Evolutionary conservation across 768 basidiomycete species (phyloP).

Genomic region (Tylopilus plumbeoviolaceoides): DNA sequence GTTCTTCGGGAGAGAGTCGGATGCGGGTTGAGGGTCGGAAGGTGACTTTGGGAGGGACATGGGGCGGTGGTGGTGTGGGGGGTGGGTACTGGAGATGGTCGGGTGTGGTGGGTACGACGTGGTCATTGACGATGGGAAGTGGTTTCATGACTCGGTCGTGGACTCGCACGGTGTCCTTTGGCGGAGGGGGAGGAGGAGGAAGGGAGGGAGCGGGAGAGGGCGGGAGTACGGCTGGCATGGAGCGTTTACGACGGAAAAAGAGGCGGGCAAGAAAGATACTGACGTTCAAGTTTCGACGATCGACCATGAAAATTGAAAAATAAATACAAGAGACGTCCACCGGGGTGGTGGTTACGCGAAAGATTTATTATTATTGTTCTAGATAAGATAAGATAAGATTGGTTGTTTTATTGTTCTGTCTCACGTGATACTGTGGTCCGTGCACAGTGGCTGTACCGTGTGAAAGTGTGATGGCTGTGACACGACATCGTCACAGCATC

Average conservation of each 20-base stretch:
- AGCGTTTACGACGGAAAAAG: conserved; percentile 13
- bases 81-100: conserved; percentile 3
- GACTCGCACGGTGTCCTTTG: conserved; percentile 14
- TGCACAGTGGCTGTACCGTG: conserved; percentile 25
- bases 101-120: neutral
- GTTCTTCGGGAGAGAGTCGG: conserved; percentile 26
- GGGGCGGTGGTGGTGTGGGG: conserved; percentile 5
- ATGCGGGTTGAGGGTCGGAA: conserved; percentile 2
- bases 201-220: conserved; percentile 1
- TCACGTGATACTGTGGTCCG: conserved; percentile 22
- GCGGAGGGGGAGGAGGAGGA: conserved; percentile 20
- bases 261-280: conserved; percentile 10
- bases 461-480: conserved; percentile 26
- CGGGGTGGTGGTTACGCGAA: conserved; percentile 8
- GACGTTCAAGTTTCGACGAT: conserved; percentile 11
- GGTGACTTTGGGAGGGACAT: neutral
- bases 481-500: conserved; percentile 28
- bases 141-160: conserved; percentile 12
- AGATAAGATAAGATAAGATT: conserved; percentile 24
- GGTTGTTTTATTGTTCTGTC: conserved; percentile 2
- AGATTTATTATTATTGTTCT: conserved; percentile 5
- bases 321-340: neutral
- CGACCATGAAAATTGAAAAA: conserved; percentile 8
- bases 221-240: conserved; percentile 1
- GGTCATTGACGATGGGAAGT: conserved; percentile 17